These are phyloP conservation scores for Cercospora sp. DNA, from an alignment of 2,329 filamentous ascomycete genomes.

Conservation along the genomic window DNA sequence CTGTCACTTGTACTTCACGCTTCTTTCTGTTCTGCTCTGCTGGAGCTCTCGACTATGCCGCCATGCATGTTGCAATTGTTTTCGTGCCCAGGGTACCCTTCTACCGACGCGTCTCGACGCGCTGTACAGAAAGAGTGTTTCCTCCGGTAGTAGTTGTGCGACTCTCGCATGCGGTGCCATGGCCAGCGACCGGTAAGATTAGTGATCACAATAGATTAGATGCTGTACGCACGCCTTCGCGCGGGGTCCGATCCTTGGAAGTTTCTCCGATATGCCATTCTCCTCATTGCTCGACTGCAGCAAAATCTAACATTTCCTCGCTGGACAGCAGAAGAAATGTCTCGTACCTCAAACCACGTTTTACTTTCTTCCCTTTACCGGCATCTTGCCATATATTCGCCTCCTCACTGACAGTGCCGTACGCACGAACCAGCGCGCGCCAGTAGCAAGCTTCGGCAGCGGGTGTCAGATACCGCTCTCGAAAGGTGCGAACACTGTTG, in stretches of 20 bases:
- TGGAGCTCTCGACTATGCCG: neutral
- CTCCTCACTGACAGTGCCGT: conserved; percentile 21
- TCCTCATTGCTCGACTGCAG: neutral
- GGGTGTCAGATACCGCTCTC: conserved; percentile 35
- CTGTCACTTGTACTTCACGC: neutral
- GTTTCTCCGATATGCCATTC: neutral
- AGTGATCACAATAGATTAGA: neutral
- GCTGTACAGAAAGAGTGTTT: neutral
- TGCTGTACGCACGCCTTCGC: neutral
- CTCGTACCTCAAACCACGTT: conserved; percentile 27
- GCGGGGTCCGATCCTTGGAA: neutral
- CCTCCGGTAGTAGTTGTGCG: neutral
- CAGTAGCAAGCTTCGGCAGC: conserved; percentile 36
- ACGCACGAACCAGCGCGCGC: conserved; percentile 25
- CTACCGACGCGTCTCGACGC: neutral
- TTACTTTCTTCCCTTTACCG: conserved; percentile 9
- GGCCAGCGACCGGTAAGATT: neutral
- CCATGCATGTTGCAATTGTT: neutral
- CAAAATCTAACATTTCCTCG: conserved; percentile 25
- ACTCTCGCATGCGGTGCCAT: neutral
- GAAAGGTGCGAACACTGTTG: conserved; percentile 32
- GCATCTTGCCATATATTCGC: conserved; percentile 19
- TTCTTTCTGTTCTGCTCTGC: neutral
- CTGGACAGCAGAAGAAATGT: conserved; percentile 26
- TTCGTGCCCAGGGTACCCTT: neutral